These are phyloP conservation scores for Pleurostoma richardsiae DNA, from an alignment of 2,329 filamentous ascomycete genomes.

Conservation along the genomic window DNA sequence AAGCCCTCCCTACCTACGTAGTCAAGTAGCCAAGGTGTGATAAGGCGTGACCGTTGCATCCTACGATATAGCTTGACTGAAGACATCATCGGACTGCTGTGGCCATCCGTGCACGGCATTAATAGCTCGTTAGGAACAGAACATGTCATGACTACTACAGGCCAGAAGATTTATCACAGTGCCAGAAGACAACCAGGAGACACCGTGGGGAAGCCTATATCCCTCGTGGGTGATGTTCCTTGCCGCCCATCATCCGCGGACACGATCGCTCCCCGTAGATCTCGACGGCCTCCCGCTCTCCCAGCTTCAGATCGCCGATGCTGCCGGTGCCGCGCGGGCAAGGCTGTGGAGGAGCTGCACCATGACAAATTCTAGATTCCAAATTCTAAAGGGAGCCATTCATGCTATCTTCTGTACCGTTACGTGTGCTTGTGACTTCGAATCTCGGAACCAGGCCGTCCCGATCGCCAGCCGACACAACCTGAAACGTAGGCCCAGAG, in stretches of 20 bases:
- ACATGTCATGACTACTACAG: no score
- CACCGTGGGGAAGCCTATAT: no score
- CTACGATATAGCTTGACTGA: not conserved
- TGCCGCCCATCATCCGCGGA: not conserved
- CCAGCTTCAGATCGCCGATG: not conserved
- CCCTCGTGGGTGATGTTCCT: not conserved
- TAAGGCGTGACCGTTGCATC: not conserved
- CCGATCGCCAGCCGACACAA: constrained; percentile 15
- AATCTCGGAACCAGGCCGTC: constrained; percentile 15
- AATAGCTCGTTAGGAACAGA: not conserved
- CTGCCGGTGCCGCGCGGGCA: not conserved
- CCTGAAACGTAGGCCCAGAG: constrained; percentile 15
- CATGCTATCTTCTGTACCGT: not conserved
- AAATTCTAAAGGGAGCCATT: not conserved
- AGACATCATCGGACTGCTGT: not conserved
- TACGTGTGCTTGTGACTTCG: not conserved
- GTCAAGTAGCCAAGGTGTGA: not conserved
- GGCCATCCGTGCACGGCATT: not conserved
- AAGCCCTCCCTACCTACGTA: not conserved
- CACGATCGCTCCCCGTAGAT: not conserved
- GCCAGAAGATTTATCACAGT: no score
- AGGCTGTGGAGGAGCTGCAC: not conserved
- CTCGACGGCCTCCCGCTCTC: not conserved
- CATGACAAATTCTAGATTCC: not conserved
- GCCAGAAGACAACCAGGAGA: no score